Evolutionary conservation across 441 rosid species (phyloP).

Genomic region (Euphorbia schlechtendalii): DNA sequence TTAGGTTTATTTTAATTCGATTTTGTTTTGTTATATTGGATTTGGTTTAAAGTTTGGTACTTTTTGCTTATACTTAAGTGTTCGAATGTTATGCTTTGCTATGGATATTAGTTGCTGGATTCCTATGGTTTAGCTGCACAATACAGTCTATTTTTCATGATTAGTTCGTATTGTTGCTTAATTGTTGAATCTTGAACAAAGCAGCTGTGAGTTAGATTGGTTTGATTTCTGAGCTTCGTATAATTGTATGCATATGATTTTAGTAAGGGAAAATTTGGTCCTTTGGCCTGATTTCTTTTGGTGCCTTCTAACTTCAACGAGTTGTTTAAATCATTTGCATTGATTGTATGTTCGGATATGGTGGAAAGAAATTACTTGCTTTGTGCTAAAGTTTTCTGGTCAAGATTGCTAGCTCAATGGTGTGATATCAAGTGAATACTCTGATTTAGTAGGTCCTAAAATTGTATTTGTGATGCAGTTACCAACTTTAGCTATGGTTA

Average conservation of each 20-base stretch:
- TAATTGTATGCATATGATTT: neutral
- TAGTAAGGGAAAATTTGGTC: neutral
- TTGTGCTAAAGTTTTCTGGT: neutral
- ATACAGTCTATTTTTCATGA: neutral
- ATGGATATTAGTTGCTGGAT: slow-evolving; percentile 1
- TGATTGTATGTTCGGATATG: neutral
- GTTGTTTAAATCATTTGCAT: neutral
- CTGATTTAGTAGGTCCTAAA: neutral
- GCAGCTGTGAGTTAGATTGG: neutral
- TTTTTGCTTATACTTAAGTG: neutral
- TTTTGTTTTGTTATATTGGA: slow-evolving; percentile 3
- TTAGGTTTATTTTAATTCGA: slow-evolving; percentile 24
- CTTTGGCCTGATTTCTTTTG: neutral
- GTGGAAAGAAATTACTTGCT: neutral
- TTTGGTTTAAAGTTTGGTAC: slow-evolving; percentile 3
- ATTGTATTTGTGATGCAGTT: neutral
- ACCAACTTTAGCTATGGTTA: neutral
- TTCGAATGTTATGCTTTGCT: neutral
- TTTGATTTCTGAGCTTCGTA: neutral
- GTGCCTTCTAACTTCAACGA: neutral
- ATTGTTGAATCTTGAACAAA: neutral
- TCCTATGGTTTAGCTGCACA: neutral
- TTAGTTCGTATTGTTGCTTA: neutral
- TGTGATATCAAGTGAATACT: neutral
- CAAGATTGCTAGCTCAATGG: neutral